Conservation (phyloP, 345 rosid genomes). For the Anacardium occidentale region DNA sequence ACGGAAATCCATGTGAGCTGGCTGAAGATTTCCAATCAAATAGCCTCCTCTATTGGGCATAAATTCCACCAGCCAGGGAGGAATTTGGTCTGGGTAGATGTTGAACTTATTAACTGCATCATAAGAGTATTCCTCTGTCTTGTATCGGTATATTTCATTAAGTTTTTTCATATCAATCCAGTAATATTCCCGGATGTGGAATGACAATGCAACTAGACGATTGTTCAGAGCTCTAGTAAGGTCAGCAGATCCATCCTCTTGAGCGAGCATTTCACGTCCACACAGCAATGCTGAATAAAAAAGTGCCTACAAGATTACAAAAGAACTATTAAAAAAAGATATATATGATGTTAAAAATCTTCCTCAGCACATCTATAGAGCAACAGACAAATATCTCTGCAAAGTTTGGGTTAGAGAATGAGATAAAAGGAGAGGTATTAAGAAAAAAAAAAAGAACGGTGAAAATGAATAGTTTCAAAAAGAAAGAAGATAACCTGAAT, state of each 20-base stretch:
- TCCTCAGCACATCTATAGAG: background rate
- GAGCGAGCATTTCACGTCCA: constrained; percentile 85
- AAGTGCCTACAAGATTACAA: constrained; percentile 50
- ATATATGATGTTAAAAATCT: background rate
- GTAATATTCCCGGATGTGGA: constrained; percentile 89
- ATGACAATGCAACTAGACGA: constrained; percentile 78
- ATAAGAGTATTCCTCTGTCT: constrained; percentile 83
- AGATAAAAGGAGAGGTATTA: background rate
- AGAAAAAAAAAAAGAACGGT: background rate
- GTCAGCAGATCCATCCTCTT: constrained; percentile 82
- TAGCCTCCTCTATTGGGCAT: constrained; percentile 84
- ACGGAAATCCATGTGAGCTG: constrained; percentile 95
- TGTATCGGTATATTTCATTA: constrained; percentile 81
- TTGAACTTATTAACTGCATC: constrained; percentile 93
- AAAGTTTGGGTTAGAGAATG: background rate
- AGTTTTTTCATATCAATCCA: constrained; percentile 78
- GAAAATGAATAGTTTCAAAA: background rate
- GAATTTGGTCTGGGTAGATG: constrained; percentile 91
- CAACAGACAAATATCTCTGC: background rate
- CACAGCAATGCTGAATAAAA: constrained; percentile 81
- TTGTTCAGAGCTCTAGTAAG: constrained; percentile 74
- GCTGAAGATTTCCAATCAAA: constrained; percentile 86
- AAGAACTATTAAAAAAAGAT: background rate
- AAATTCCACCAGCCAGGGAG: constrained; percentile 79
- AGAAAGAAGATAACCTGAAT: constrained; percentile 58